phyloP scores from a whole-genome alignment of 768 basidiomycete species.

The Zangia roseola region DNA sequence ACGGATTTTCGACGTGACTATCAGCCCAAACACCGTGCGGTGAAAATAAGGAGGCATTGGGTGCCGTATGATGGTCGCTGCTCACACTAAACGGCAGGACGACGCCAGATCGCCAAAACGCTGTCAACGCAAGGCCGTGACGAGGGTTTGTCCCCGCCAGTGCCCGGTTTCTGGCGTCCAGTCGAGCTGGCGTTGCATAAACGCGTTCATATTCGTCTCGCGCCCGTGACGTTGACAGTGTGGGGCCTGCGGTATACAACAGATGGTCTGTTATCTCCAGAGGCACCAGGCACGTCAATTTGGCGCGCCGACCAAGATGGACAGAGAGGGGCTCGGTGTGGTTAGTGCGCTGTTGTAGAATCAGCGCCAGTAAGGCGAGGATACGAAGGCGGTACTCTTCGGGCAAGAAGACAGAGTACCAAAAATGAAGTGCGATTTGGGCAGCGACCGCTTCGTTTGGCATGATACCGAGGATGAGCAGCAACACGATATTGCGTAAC shows the following conservation, averaged over 20 bases:
- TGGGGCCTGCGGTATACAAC: slow-evolving; percentile 27
- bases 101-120: slow-evolving; percentile 41
- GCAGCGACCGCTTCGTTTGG: slow-evolving; percentile 33
- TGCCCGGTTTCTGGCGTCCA: slow-evolving; percentile 42
- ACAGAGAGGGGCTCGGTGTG: slow-evolving; percentile 13
- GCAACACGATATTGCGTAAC: slow-evolving; percentile 40
- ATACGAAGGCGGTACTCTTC: slow-evolving; percentile 25
- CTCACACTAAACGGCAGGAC: slow-evolving; percentile 43
- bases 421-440: slow-evolving; percentile 46
- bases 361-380: slow-evolving; percentile 16
- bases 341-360: slow-evolving; percentile 13
- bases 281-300: slow-evolving; percentile 22
- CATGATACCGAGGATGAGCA: slow-evolving; percentile 38
- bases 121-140: slow-evolving; percentile 40
- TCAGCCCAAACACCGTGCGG: slow-evolving; percentile 43
- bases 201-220: slow-evolving; percentile 32
- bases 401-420: slow-evolving; percentile 45
- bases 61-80: slow-evolving; percentile 35
- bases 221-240: slow-evolving; percentile 17
- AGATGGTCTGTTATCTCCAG: slow-evolving; percentile 27
- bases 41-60: slow-evolving; percentile 46
- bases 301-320: slow-evolving; percentile 13
- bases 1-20: slow-evolving; percentile 36
- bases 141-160: slow-evolving; percentile 37
- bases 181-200: slow-evolving; percentile 33